phyloP scores from a whole-genome alignment of 768 basidiomycete species.

The Dioszegia hungarica region DNA sequence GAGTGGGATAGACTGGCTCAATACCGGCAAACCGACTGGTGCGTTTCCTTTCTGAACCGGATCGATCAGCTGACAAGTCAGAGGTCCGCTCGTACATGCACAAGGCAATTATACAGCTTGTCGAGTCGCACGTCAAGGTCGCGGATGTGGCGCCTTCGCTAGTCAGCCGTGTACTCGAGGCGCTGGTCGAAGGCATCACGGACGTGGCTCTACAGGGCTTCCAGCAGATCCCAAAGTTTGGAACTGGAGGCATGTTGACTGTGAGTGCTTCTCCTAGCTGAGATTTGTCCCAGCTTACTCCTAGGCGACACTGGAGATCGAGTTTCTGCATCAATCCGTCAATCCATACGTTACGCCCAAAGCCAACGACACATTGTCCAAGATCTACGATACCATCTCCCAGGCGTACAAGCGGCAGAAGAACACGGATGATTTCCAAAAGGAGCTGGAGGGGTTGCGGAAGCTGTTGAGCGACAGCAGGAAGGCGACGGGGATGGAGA shows the following conservation, averaged over 20 bases:
- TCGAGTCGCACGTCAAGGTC: slow-evolving; percentile 86
- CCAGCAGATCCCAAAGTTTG: slow-evolving; percentile 81
- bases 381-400: slow-evolving; percentile 91
- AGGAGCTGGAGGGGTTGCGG: slow-evolving; percentile 83
- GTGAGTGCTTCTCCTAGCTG: slow-evolving; percentile 56
- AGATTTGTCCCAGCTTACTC: slow-evolving; percentile 6
- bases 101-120: slow-evolving; percentile 77
- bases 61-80: slow-evolving; percentile 26
- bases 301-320: slow-evolving; percentile 96
- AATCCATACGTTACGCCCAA: slow-evolving; percentile 72
- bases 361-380: slow-evolving; percentile 78
- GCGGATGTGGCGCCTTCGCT: slow-evolving; percentile 71
- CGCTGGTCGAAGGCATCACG: slow-evolving; percentile 76
- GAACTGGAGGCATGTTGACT: slow-evolving; percentile 97
- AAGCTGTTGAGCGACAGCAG: slow-evolving; percentile 81
- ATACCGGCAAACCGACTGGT: slow-evolving; percentile 89
- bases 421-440: slow-evolving; percentile 60
- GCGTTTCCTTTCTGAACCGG: slow-evolving; percentile 22
- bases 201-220: slow-evolving; percentile 79
- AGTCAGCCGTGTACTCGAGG: slow-evolving; percentile 72
- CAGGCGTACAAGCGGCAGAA: slow-evolving; percentile 80
- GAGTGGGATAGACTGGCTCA: slow-evolving; percentile 83
- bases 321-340: slow-evolving; percentile 96
- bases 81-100: slow-evolving; percentile 96
- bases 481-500: slow-evolving; percentile 87